These are phyloP conservation scores for Dothistroma septosporum DNA, from an alignment of 2,329 filamentous ascomycete genomes.

Conservation along the genomic window DNA sequence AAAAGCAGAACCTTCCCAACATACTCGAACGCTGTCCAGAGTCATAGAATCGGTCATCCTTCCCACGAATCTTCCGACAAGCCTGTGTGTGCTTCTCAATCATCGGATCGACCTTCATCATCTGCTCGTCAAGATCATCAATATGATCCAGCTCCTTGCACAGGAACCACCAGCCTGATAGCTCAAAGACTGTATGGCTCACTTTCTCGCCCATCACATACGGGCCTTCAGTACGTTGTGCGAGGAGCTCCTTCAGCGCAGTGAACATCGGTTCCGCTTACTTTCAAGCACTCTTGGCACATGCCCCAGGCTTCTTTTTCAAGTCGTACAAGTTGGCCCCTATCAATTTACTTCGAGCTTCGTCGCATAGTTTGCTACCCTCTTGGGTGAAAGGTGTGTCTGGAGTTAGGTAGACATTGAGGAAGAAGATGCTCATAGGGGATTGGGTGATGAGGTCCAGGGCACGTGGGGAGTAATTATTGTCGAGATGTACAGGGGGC, in stretches of 20 bases:
- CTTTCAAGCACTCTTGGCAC: slow-evolving; percentile 42
- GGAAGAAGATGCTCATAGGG: slow-evolving; percentile 36
- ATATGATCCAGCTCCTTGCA: slow-evolving; percentile 25
- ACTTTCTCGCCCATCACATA: slow-evolving; percentile 57
- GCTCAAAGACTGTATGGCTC: slow-evolving; percentile 55
- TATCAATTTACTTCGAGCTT: background rate
- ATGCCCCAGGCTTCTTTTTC: background rate
- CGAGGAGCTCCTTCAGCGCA: slow-evolving; percentile 3
- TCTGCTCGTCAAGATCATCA: slow-evolving; percentile 35
- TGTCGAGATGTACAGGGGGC: slow-evolving; percentile 56
- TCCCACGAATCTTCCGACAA: slow-evolving; percentile 36
- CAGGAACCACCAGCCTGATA: slow-evolving; percentile 44
- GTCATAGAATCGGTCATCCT: slow-evolving; percentile 17
- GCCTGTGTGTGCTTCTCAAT: slow-evolving; percentile 37
- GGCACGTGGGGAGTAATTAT: slow-evolving; percentile 40
- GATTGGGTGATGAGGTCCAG: slow-evolving; percentile 41
- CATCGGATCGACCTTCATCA: slow-evolving; percentile 38
- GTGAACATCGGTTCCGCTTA: slow-evolving; percentile 47
- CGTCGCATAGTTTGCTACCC: slow-evolving; percentile 48
- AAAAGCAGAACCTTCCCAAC: too few species aligned
- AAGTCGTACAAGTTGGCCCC: background rate
- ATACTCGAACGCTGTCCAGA: too few species aligned
- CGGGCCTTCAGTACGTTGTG: slow-evolving; percentile 52
- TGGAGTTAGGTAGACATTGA: slow-evolving; percentile 49
- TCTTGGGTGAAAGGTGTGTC: slow-evolving; percentile 47